These are phyloP conservation scores for Ganoderma boninense DNA, from an alignment of 1,284 basidiomycete genomes.

Conservation along the genomic window DNA sequence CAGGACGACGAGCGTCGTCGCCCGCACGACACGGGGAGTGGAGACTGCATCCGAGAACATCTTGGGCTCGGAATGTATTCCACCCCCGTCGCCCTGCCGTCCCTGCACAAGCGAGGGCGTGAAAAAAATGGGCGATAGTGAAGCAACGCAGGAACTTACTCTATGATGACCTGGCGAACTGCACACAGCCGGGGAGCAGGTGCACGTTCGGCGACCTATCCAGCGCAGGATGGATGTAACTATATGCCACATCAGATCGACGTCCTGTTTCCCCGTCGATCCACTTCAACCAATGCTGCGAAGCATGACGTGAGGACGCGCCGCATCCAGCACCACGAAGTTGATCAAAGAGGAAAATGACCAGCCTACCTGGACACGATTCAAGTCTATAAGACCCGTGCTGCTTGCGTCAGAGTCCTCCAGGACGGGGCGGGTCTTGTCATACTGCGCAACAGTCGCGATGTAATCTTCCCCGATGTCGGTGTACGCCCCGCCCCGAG, in stretches of 20 bases:
- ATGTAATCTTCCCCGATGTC: conserved; percentile 36
- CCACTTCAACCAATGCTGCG: conserved; percentile 46
- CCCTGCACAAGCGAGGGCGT: conserved; percentile 41
- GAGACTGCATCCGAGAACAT: conserved; percentile 26
- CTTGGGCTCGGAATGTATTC: conserved; percentile 55
- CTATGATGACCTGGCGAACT: conserved; percentile 40
- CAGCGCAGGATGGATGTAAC: conserved; percentile 61
- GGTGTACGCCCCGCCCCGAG: conserved; percentile 33
- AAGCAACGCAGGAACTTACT: conserved; percentile 22
- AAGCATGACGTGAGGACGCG: not conserved
- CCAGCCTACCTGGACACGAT: conserved; percentile 34
- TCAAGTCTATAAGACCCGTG: conserved; percentile 30
- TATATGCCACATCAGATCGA: conserved; percentile 65
- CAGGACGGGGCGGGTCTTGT: conserved; percentile 24
- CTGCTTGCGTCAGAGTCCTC: conserved; percentile 32
- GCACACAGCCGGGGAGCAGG: conserved; percentile 32
- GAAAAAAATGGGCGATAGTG: not conserved
- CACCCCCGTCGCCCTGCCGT: conserved; percentile 60
- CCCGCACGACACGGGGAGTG: conserved; percentile 40
- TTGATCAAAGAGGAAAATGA: not conserved
- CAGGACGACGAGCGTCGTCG: conserved; percentile 55
- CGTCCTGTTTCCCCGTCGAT: conserved; percentile 58
- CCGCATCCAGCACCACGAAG: not conserved
- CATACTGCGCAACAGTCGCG: conserved; percentile 24
- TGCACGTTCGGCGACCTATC: conserved; percentile 35